These are phyloP conservation scores for Triangularia verruculosa DNA, from an alignment of 2,329 filamentous ascomycete genomes.

Conservation along the genomic window DNA sequence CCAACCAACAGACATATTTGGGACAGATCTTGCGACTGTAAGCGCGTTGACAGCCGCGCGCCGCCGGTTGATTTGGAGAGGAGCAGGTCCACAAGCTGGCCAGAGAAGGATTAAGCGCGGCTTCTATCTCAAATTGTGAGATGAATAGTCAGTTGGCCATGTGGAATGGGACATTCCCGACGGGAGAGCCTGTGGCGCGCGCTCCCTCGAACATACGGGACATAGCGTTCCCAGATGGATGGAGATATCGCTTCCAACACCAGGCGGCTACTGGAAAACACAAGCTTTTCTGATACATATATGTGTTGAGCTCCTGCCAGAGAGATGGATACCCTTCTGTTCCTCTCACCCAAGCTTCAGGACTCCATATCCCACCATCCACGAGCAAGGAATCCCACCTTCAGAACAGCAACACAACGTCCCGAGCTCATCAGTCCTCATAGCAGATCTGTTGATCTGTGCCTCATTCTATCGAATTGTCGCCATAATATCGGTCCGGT, in stretches of 20 bases:
- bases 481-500: not conserved
- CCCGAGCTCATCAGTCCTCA: not conserved
- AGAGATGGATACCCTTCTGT: not conserved
- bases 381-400: not conserved
- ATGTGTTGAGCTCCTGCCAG: not conserved
- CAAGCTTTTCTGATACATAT: not conserved
- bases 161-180: not conserved
- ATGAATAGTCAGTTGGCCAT: not conserved
- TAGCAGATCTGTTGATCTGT: not conserved
- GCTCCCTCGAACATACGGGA: not conserved
- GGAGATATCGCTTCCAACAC: not conserved
- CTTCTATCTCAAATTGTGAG: not conserved
- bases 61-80: conserved; percentile 18
- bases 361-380: not conserved
- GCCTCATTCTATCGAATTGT: not conserved
- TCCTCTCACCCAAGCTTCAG: not conserved
- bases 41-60: conserved; percentile 29
- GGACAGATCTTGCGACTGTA: conserved; percentile 9
- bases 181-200: not conserved
- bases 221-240: not conserved
- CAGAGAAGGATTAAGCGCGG: conserved; percentile 22
- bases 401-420: not conserved
- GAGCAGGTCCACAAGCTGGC: not conserved
- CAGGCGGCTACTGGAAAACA: not conserved
- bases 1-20: conserved; percentile 23